Percentiles rank a stretch among this genome's conserved stretches.
Conservation (phyloP, 2,329 filamentous ascomycete genomes). For the Lachnum nothofagi region DNA sequence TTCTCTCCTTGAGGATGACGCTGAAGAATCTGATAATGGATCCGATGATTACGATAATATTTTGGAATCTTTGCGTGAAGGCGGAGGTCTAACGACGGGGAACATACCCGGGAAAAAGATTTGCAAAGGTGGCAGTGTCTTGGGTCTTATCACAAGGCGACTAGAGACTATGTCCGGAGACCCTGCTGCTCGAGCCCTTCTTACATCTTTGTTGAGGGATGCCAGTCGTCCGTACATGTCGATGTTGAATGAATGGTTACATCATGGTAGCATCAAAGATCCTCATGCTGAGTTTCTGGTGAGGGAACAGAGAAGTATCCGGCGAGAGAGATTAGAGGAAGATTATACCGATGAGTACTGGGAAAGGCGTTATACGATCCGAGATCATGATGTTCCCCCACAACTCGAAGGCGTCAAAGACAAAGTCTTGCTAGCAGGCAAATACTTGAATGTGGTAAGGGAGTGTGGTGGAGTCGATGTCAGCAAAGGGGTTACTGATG, state of each 20-base stretch:
- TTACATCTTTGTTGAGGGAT: constrained; percentile 79
- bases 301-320: constrained; percentile 93
- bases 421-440: constrained; percentile 89
- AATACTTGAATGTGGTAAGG: constrained; percentile 95
- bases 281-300: constrained; percentile 91
- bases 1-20: constrained; percentile 74
- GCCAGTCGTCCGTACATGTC: constrained; percentile 92
- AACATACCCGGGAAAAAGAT: constrained; percentile 63
- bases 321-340: constrained; percentile 81
- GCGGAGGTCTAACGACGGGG: constrained; percentile 70
- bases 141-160: constrained; percentile 78
- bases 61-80: constrained; percentile 81
- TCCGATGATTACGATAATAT: constrained; percentile 76
- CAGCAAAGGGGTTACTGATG: constrained; percentile 78
- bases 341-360: constrained; percentile 99
- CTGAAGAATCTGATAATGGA: constrained; percentile 58
- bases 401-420: constrained; percentile 88
- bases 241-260: constrained; percentile 98
- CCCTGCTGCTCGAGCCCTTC: constrained; percentile 73
- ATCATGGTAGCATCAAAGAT: constrained; percentile 91
- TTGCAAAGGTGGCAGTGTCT: constrained; percentile 94
- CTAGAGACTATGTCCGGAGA: constrained; percentile 90
- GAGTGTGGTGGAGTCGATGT: constrained; percentile 96
- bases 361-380: constrained; percentile 94
- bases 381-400: constrained; percentile 83